Evolutionary conservation across 495 filamentous ascomycete species (phyloP).

Genomic region (Stereocaulon alpinum): DNA sequence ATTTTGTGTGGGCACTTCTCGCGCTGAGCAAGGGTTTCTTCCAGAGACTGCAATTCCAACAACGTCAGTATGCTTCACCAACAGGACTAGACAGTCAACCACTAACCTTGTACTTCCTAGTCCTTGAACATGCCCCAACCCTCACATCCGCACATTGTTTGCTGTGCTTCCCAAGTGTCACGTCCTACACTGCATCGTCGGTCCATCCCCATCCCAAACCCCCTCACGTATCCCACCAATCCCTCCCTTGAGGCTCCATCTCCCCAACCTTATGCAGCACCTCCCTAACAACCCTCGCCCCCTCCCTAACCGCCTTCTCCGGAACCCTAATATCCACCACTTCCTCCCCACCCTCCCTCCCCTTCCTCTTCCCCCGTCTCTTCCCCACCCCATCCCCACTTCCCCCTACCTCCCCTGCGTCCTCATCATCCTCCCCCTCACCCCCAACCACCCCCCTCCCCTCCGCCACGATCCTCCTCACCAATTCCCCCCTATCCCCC

Average conservation of each 20-base stretch:
- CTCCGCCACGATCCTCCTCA: slow-evolving; percentile 4
- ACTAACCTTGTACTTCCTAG: neutral
- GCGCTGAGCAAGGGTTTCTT: neutral
- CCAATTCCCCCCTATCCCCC: neutral
- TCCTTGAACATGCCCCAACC: neutral
- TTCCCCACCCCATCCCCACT: too few relatives aligned
- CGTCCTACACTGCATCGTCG: neutral
- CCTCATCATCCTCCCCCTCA: neutral
- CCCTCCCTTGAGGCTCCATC: slow-evolving; percentile 6
- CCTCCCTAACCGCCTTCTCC: slow-evolving; percentile 9
- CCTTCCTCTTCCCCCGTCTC: neutral
- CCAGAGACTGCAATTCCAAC: neutral
- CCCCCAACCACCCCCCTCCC: neutral
- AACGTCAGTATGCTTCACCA: neutral
- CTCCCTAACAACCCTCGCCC: slow-evolving; percentile 10
- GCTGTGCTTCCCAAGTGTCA: neutral
- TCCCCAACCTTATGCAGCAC: slow-evolving; percentile 7
- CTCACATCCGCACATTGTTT: neutral
- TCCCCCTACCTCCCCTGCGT: too few relatives aligned
- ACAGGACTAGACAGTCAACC: neutral
- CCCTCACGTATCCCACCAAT: slow-evolving; percentile 3
- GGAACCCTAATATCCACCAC: slow-evolving; percentile 3
- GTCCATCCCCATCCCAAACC: neutral
- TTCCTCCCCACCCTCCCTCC: neutral
- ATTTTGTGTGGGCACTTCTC: neutral